A percentile compares a stretch with the other conserved stretches of the same genome.
Evolutionary conservation across 78 protist genomes (phyloP).

Genomic region (Guillardia theta): DNA sequence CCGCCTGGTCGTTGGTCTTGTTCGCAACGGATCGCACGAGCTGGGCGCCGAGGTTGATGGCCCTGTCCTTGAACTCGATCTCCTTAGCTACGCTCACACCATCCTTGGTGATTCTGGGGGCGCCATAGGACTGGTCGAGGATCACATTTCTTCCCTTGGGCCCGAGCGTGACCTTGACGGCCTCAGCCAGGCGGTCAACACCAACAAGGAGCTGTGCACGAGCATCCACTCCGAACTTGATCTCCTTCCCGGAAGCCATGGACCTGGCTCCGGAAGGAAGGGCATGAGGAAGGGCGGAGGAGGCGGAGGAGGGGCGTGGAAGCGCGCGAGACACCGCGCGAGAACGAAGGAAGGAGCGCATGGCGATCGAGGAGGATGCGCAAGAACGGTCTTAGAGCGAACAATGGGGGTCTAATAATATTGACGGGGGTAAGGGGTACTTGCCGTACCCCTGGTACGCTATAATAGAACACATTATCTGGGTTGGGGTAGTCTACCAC

Average conservation of each 20-base stretch:
- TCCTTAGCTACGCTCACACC: slow-evolving; percentile 99
- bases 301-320: too few species aligned
- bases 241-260: slow-evolving; percentile 78
- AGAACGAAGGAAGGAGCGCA: too few species aligned
- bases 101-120: slow-evolving; percentile 99
- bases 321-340: too few species aligned
- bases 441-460: too few species aligned
- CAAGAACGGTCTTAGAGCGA: too few species aligned
- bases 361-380: too few species aligned
- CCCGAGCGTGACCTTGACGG: slow-evolving; percentile 97
- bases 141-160: slow-evolving; percentile 99
- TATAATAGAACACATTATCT: too few species aligned
- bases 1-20: slow-evolving; percentile 97
- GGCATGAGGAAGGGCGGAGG: too few species aligned
- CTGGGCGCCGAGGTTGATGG: slow-evolving; percentile 96
- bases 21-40: slow-evolving; percentile 86
- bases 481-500: too few species aligned
- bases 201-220: slow-evolving; percentile 87
- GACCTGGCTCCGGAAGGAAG: too few species aligned
- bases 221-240: slow-evolving; percentile 88
- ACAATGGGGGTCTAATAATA: too few species aligned
- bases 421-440: too few species aligned
- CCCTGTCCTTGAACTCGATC: slow-evolving; percentile 89
- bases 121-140: slow-evolving; percentile 92
- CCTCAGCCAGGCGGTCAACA: slow-evolving; percentile 92